These are phyloP conservation scores for Annulohypoxylon nitens DNA, from an alignment of 495 filamentous ascomycete genomes.

Conservation along the genomic window DNA sequence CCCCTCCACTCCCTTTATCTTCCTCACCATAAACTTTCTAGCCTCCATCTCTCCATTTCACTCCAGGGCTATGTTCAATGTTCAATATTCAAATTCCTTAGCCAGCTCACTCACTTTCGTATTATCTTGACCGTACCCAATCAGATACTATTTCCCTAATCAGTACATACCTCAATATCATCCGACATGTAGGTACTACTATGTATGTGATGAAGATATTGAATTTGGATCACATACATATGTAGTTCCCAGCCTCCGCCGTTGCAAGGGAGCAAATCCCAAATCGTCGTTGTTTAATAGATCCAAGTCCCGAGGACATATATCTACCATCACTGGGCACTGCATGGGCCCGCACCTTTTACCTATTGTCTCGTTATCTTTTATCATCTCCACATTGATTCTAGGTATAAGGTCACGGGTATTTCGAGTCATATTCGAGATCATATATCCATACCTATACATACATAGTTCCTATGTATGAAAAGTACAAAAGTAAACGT, in stretches of 20 bases:
- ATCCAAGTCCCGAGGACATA: no score
- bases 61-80: no score
- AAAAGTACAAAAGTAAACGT: slow-evolving; percentile 14
- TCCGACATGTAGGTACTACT: background rate
- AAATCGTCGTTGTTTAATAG: slow-evolving; percentile 12
- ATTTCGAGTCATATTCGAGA: no score
- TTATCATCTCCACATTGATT: no score
- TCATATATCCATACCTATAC: background rate
- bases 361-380: no score
- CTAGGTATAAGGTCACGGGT: no score
- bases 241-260: slow-evolving; percentile 1
- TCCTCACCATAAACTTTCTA: slow-evolving; percentile 35
- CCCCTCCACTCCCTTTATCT: slow-evolving; percentile 15
- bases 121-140: background rate
- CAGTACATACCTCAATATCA: background rate
- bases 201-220: background rate
- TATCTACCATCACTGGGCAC: no score
- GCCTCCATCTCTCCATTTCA: slow-evolving; percentile 6
- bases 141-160: background rate
- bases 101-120: background rate
- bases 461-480: background rate
- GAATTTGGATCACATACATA: background rate
- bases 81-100: background rate
- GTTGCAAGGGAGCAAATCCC: slow-evolving; percentile 18
- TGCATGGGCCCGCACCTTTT: no score